A percentile compares a stretch with the other conserved stretches of the same genome.
phyloP scores from a whole-genome alignment of 345 rosid genomes.

The Corchorus capsularis region DNA sequence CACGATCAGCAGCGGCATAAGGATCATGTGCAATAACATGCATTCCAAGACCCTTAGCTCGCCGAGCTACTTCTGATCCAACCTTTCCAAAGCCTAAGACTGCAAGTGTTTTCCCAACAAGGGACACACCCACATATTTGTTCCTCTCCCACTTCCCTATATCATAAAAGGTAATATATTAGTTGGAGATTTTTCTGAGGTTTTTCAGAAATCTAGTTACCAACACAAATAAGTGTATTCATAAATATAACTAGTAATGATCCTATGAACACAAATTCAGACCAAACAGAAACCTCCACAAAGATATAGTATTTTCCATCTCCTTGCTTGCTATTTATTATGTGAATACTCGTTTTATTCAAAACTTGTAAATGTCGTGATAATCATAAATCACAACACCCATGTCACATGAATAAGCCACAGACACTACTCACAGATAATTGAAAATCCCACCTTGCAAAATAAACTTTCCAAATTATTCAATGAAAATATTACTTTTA shows the following conservation, averaged over 20 bases:
- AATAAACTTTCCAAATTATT: not conserved
- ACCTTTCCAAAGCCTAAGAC: slow-evolving; percentile 90
- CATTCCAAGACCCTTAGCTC: slow-evolving; percentile 94
- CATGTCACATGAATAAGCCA: not conserved
- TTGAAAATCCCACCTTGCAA: not conserved
- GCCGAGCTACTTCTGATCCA: slow-evolving; percentile 87
- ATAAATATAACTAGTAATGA: not conserved
- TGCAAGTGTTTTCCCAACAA: slow-evolving; percentile 82
- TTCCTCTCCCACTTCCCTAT: slow-evolving; percentile 81
- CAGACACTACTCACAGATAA: too few species aligned
- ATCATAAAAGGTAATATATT: slow-evolving; percentile 11
- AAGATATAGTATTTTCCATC: too few species aligned
- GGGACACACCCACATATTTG: slow-evolving; percentile 88
- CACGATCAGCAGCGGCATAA: slow-evolving; percentile 88
- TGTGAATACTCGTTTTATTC: not conserved
- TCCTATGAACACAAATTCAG: not conserved
- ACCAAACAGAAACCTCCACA: too few species aligned
- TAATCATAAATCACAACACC: not conserved
- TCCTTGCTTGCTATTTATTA: not conserved
- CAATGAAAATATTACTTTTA: too few species aligned
- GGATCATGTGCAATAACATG: slow-evolving; percentile 90
- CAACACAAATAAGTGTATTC: not conserved
- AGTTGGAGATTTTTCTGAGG: not conserved
- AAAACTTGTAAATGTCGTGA: not conserved
- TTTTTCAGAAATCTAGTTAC: not conserved